Base-by-base conservation (phyloP, 805 yeast genomes). In the Kazachstania martiniae region DNA sequence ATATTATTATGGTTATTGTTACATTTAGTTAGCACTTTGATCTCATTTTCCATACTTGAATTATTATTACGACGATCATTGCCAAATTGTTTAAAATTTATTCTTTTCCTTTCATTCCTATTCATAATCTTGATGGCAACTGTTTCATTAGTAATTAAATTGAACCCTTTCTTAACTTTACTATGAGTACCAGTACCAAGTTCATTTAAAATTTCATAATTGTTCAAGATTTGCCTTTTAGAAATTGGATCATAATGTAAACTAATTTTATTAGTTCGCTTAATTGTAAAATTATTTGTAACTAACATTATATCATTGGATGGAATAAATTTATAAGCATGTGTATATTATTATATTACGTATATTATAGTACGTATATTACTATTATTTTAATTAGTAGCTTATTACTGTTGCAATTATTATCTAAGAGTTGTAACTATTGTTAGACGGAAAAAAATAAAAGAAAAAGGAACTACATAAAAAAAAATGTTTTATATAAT, bases 141-240 rank as follows among this genome's bases (percentile, higher is more conserved):
- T 21, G 73, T 62, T 42, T 70, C 75, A 28, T 69, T 64, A 5
- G 66, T 57, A n/a, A 70, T 65, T 34, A 77, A 57, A 51, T 87
- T 89, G 38, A 71, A 71, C 0, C 94, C 98, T 13, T 91, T 66
- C 54, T 91, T 91, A 27, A 91, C 98, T 55, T 85, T 89, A n/a
- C 98, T 97, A 58, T 89, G 97, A 55, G 87, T 95, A n/a, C 98
- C 98, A 22, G 82, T 68, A 8, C 98, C 98, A 18, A 91, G 65
- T 59, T 87, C 96, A 17, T 70, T 66, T 19, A 86, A 59, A 23
- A 91, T 82, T 56, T 91, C 98, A 53, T 87, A 91, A 0, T 93
- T 76, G 58, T 91, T 91, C 39, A 91, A 65, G 22, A 79, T 74
- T 51, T 87, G 82, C 31, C 91, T 72, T 39, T 79, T 76, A 1